Percentiles rank a stretch among this genome's conserved stretches.
phyloP scores from a whole-genome alignment of 2,329 filamentous ascomycete species.

The Fusarium papillatum region DNA sequence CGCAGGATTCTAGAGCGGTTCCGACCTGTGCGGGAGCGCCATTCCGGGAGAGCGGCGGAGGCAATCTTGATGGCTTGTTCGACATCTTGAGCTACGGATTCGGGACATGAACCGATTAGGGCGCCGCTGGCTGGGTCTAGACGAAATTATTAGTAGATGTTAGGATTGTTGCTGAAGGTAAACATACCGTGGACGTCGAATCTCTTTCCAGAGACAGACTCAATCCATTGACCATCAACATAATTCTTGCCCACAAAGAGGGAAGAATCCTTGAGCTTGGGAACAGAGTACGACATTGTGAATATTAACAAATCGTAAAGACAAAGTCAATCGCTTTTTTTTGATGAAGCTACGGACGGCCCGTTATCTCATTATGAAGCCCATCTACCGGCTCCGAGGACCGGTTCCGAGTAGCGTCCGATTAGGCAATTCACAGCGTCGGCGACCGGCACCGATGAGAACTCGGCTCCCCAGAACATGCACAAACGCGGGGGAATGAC shows the following conservation, averaged over 20 bases:
- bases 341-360: not conserved
- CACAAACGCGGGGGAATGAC: not conserved
- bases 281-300: conserved; percentile 9
- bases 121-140: not conserved
- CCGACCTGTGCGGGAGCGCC: conserved; percentile 68
- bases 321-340: not conserved
- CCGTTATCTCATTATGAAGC: not conserved
- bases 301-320: not conserved
- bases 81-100: not conserved
- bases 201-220: conserved; percentile 76
- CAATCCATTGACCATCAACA: conserved; percentile 81
- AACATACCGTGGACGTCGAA: conserved; percentile 68
- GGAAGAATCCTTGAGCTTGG: conserved; percentile 66
- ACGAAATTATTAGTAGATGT: not conserved
- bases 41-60: conserved; percentile 52
- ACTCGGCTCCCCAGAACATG: not conserved
- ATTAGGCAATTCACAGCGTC: conserved; percentile 19
- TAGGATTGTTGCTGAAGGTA: too few relatives aligned
- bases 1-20: conserved; percentile 69
- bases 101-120: conserved; percentile 1
- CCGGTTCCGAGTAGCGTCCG: conserved; percentile 7
- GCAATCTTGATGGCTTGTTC: not conserved
- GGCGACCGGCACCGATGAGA: not conserved
- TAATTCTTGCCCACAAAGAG: conserved; percentile 73
- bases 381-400: not conserved